Percentiles rank a stretch among this genome's conserved stretches.
Evolutionary conservation across 345 rosid species (phyloP).

Genomic region (Mercurialis annua): DNA sequence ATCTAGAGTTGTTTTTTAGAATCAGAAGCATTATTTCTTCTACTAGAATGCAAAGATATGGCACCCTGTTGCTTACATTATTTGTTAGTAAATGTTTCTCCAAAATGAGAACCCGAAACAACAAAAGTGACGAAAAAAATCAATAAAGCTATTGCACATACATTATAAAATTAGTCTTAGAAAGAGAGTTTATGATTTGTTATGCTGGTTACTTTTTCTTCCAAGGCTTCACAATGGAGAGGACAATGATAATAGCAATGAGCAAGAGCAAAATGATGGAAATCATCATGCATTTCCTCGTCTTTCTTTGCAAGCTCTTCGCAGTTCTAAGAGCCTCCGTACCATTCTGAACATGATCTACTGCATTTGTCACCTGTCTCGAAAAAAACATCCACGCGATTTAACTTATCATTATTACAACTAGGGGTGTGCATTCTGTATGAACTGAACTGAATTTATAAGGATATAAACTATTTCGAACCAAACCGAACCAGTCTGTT

Average conservation of each 20-base stretch:
- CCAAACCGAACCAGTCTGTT: no score
- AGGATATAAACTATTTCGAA: no score
- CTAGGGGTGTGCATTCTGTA: no score
- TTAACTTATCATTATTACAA: no score
- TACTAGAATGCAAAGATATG: neutral
- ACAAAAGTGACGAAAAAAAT: neutral
- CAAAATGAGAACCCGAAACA: neutral
- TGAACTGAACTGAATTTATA: no score
- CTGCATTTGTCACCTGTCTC: constrained; percentile 46
- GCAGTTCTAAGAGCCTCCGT: constrained; percentile 51
- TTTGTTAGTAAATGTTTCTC: neutral
- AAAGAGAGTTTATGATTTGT: no score
- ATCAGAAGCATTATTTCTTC: neutral
- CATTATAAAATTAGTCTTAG: neutral
- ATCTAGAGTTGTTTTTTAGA: neutral
- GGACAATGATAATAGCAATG: constrained; percentile 48
- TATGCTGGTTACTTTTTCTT: constrained; percentile 26
- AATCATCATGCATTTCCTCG: constrained; percentile 71
- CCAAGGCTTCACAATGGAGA: constrained; percentile 59
- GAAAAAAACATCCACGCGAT: no score
- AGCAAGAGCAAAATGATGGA: constrained; percentile 47
- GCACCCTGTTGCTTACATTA: neutral
- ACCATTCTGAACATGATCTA: constrained; percentile 50
- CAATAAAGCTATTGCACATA: no score
- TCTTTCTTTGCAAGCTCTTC: constrained; percentile 46